Conservation (phyloP, 2,329 filamentous ascomycete genomes). For the Phaeosphaeriaceae sp. region DNA sequence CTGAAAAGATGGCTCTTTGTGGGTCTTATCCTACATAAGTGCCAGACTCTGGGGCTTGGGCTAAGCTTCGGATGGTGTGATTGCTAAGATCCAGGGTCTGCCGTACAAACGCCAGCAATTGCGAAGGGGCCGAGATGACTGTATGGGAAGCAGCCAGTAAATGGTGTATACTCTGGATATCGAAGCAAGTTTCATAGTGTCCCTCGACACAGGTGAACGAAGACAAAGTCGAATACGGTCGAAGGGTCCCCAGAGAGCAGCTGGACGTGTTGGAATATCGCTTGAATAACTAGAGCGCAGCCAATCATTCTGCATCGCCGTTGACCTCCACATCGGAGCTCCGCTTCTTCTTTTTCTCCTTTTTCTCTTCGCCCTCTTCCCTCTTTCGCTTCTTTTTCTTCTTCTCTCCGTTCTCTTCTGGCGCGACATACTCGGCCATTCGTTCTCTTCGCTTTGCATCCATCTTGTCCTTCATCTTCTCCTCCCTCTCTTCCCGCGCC, state of each 20-base stretch:
- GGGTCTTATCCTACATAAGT: too few relatives aligned
- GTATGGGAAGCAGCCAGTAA: too few relatives aligned
- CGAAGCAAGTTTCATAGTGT: too few relatives aligned
- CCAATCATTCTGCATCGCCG: slow-evolving; percentile 30
- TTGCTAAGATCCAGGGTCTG: too few relatives aligned
- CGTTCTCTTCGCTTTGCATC: slow-evolving; percentile 86
- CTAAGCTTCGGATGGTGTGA: too few relatives aligned
- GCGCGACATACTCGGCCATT: slow-evolving; percentile 85
- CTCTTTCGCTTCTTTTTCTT: slow-evolving; percentile 56
- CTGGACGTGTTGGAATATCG: background rate
- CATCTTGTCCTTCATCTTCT: slow-evolving; percentile 87
- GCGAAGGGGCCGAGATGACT: too few relatives aligned
- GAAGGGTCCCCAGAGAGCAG: background rate
- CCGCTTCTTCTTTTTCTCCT: slow-evolving; percentile 55
- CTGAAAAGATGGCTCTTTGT: too few relatives aligned
- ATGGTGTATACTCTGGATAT: too few relatives aligned
- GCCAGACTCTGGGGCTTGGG: too few relatives aligned
- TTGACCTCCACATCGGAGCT: slow-evolving; percentile 35
- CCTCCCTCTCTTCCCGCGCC: slow-evolving; percentile 78
- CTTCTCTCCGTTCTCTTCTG: slow-evolving; percentile 73
- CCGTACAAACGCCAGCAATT: too few relatives aligned
- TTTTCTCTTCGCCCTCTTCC: slow-evolving; percentile 60
- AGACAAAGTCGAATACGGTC: too few relatives aligned
- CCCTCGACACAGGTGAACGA: too few relatives aligned
- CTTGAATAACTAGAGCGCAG: background rate